Evolutionary conservation across 768 basidiomycete species (phyloP).

Genomic region (Mycena kentingensis): DNA sequence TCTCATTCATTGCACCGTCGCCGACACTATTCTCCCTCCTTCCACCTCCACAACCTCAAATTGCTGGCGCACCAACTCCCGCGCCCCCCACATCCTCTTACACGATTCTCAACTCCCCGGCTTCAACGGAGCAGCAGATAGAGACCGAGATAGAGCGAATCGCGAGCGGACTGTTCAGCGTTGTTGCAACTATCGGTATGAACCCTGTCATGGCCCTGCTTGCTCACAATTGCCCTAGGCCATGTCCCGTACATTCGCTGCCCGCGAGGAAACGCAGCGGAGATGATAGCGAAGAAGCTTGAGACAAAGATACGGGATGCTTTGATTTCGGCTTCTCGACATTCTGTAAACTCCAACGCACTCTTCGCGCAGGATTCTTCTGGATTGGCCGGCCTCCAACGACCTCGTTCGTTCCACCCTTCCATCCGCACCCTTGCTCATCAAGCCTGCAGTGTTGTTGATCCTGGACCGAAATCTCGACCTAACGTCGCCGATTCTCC

Average conservation of each 20-base stretch:
- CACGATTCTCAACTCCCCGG: constrained; percentile 86
- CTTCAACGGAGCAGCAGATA: constrained; percentile 86
- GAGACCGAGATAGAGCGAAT: constrained; percentile 93
- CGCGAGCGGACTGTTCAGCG: constrained; percentile 88
- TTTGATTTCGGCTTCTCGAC: constrained; percentile 66
- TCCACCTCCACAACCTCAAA: constrained; percentile 32
- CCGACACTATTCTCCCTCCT: constrained; percentile 90
- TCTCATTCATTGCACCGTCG: constrained; percentile 94
- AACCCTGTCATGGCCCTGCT: constrained; percentile 3
- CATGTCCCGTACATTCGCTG: constrained; percentile 94
- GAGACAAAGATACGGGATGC: constrained; percentile 91
- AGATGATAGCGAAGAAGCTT: constrained; percentile 98
- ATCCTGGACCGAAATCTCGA: constrained; percentile 95
- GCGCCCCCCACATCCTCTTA: constrained; percentile 65
- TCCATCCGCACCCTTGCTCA: constrained; percentile 12
- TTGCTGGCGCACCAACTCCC: constrained; percentile 35
- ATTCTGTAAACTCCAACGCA: constrained; percentile 45
- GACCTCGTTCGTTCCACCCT: constrained; percentile 67
- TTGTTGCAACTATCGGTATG: constrained; percentile 83
- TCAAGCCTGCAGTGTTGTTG: constrained; percentile 67
- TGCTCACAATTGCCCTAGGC: constrained; percentile 44
- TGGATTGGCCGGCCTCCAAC: constrained; percentile 81
- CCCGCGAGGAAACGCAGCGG: constrained; percentile 94
- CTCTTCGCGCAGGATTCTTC: constrained; percentile 81
- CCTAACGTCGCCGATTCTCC: constrained; percentile 88